These are phyloP conservation scores for Coemansia sp. DNA, from an alignment of 192 early-diverging fungal species.

Conservation along the genomic window DNA sequence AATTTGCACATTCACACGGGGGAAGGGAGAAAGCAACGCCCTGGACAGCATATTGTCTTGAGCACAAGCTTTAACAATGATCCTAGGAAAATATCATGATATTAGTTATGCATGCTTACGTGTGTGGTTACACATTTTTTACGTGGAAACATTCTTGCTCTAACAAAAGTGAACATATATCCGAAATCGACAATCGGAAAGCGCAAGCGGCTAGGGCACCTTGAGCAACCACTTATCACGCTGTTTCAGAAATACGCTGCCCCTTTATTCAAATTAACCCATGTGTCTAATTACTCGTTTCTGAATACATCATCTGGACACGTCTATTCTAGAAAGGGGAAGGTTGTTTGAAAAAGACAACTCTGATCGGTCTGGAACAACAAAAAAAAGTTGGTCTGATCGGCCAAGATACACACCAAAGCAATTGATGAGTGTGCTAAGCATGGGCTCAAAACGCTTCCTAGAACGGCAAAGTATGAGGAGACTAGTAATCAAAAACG, in stretches of 20 bases:
- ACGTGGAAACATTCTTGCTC: not conserved
- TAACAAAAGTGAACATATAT: not conserved
- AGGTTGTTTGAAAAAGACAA: not conserved
- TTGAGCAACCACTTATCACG: not conserved
- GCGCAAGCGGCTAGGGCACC: not conserved
- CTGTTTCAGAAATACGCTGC: not conserved
- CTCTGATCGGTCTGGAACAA: not conserved
- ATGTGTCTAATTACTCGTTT: not conserved
- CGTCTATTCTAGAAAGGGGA: not conserved
- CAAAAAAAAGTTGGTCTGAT: not conserved
- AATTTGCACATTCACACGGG: too few species aligned
- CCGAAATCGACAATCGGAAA: conserved; percentile 10
- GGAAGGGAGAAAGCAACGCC: too few species aligned
- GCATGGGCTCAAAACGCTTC: too few species aligned
- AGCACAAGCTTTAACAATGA: too few species aligned
- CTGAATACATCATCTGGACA: not conserved
- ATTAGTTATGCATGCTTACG: conserved; percentile 1
- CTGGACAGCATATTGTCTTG: too few species aligned
- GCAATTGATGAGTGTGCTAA: too few species aligned
- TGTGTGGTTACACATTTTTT: not conserved
- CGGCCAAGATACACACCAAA: too few species aligned
- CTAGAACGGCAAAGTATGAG: not conserved
- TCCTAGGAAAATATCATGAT: not conserved
- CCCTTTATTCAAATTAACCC: not conserved
- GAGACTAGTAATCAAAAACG: not conserved